Evolutionary conservation across 2,329 filamentous ascomycete genomes (phyloP).

Genomic region (Trichoderma koningiopsis): DNA sequence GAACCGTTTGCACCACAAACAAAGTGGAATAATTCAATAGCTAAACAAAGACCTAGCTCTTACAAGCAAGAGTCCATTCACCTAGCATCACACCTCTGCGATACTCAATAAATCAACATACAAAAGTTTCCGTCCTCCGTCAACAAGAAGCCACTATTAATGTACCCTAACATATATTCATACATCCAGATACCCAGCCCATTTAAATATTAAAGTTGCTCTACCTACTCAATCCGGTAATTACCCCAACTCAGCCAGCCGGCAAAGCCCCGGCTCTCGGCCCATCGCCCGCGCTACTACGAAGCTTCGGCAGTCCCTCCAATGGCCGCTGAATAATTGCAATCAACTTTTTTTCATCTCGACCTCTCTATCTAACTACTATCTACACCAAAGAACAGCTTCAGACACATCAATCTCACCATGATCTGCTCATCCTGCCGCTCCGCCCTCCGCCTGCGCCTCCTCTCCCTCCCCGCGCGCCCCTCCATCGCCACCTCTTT

Average conservation of each 20-base stretch:
- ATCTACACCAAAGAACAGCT: background rate
- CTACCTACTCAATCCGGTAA: constrained; percentile 1
- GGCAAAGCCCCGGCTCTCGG: constrained; percentile 24
- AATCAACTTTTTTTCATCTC: background rate
- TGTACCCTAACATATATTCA: background rate
- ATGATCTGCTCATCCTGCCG: constrained; percentile 30
- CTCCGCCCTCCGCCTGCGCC: constrained; percentile 24
- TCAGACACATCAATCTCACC: background rate
- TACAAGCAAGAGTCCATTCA: background rate
- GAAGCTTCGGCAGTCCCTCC: background rate
- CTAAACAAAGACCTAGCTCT: background rate
- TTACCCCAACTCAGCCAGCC: background rate
- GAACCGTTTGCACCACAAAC: background rate
- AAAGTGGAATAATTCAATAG: background rate
- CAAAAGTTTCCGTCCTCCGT: background rate
- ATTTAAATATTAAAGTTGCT: background rate
- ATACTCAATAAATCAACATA: background rate
- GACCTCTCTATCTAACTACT: background rate
- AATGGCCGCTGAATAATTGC: constrained; percentile 23
- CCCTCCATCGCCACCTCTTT: background rate
- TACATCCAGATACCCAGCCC: background rate
- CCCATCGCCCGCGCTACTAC: background rate
- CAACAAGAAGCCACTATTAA: background rate
- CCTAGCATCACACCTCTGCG: background rate
- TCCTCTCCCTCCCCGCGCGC: background rate